These are phyloP conservation scores for Triadica sebifera DNA, from an alignment of 345 rosid genomes.

Conservation along the genomic window DNA sequence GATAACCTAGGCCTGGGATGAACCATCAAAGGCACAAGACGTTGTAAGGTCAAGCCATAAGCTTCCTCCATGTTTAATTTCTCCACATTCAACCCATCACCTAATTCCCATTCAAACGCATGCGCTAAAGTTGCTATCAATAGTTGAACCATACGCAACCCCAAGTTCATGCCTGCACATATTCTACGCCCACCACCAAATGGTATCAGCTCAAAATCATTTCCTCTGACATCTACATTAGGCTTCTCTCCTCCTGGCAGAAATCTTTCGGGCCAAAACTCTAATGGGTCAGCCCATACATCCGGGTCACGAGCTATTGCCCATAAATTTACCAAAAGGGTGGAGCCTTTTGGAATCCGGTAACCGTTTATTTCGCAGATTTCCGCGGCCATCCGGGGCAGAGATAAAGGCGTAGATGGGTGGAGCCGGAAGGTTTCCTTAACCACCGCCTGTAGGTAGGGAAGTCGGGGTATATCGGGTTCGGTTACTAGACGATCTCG, in stretches of 20 bases:
- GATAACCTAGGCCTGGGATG: conserved; percentile 20
- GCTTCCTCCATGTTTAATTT: conserved; percentile 29
- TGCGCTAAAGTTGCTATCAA: conserved; percentile 21
- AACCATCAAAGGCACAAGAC: conserved; percentile 22
- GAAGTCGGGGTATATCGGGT: conserved; percentile 15
- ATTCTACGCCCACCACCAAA: conserved; percentile 37
- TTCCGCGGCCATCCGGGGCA: conserved; percentile 23
- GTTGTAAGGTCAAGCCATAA: conserved; percentile 26
- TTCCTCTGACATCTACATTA: conserved; percentile 17
- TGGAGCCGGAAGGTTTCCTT: conserved; percentile 32
- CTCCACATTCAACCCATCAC: conserved; percentile 8
- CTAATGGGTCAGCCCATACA: conserved; percentile 20
- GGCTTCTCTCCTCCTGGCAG: conserved; percentile 17
- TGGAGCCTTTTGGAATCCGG: conserved; percentile 25
- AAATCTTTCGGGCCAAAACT: conserved; percentile 28
- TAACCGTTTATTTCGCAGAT: conserved; percentile 24
- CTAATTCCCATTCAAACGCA: conserved; percentile 28
- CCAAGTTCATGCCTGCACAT: conserved; percentile 27
- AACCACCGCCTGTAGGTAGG: conserved; percentile 30
- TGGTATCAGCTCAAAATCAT: conserved; percentile 30
- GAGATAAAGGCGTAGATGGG: conserved; percentile 27
- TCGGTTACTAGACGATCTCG: conserved; percentile 18
- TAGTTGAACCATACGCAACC: conserved; percentile 24
- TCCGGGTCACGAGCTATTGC: conserved; percentile 28
- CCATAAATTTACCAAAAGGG: conserved; percentile 30